A percentile compares a stretch with the other conserved stretches of the same genome.
Evolutionary conservation across 2,329 filamentous ascomycete genomes (phyloP).

Genomic region (Westerdykella sp.): DNA sequence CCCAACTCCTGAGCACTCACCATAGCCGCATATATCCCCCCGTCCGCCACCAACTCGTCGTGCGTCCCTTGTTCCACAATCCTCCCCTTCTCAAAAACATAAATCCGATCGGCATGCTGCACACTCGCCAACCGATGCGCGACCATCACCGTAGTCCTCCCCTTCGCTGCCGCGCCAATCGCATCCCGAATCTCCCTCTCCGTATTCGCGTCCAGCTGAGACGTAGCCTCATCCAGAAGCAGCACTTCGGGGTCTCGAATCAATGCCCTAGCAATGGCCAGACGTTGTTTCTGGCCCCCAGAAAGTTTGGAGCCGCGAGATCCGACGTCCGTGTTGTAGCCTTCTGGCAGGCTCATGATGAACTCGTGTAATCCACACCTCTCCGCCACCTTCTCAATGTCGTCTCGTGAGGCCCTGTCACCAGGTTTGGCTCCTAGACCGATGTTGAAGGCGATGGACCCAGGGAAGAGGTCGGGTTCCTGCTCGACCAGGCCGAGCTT

Average conservation of each 20-base stretch:
- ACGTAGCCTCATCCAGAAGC: conserved; percentile 44
- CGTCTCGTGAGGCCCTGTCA: conserved; percentile 15
- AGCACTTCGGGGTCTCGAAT: conserved; percentile 43
- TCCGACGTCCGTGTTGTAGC: conserved; percentile 43
- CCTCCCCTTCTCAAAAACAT: conserved; percentile 63
- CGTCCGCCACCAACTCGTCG: conserved; percentile 47
- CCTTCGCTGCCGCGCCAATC: conserved; percentile 37
- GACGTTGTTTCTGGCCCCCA: conserved; percentile 43
- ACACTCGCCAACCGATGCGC: conserved; percentile 72
- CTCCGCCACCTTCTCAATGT: conserved; percentile 34
- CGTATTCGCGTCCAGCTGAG: conserved; percentile 42
- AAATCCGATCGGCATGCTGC: conserved; percentile 73
- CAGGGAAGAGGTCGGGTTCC: conserved; percentile 43
- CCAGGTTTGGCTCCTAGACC: conserved; percentile 35
- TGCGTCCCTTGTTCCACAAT: conserved; percentile 59
- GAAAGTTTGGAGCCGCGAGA: conserved; percentile 40
- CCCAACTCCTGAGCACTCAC: conserved; percentile 33
- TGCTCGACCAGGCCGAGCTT: conserved; percentile 41
- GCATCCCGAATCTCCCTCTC: conserved; percentile 40
- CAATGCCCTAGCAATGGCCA: conserved; percentile 44
- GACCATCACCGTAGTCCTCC: conserved; percentile 63
- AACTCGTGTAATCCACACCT: conserved; percentile 44
- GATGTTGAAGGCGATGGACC: conserved; percentile 42
- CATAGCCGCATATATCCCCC: conserved; percentile 34
- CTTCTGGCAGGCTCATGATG: conserved; percentile 43